Evolutionary conservation across 148 eudicot species (phyloP).

Genomic region (Oxyria digyna): DNA sequence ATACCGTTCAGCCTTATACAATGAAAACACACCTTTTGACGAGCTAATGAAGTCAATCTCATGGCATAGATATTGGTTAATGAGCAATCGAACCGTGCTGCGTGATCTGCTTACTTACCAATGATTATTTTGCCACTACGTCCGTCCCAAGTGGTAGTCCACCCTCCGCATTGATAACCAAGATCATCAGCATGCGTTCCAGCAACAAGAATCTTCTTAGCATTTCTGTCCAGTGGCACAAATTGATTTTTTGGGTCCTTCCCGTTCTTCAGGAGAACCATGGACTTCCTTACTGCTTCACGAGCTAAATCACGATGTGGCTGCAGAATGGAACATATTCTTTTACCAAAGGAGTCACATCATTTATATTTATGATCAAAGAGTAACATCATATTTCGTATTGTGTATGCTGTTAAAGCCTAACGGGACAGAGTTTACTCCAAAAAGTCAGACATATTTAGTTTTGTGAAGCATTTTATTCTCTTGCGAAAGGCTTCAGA

Average conservation of each 20-base stretch:
- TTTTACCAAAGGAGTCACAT: background rate
- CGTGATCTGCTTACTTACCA: constrained; percentile 40
- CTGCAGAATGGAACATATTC: constrained; percentile 21
- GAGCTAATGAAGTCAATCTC: no score
- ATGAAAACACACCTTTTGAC: no score
- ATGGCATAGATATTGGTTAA: no score
- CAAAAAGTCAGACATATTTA: no score
- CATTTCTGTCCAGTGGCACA: constrained; percentile 61
- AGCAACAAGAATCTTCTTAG: constrained; percentile 67
- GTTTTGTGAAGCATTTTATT: background rate
- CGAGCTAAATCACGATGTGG: constrained; percentile 82
- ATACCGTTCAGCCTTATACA: no score
- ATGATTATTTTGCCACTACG: constrained; percentile 76
- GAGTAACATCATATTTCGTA: background rate
- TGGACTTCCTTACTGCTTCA: constrained; percentile 89
- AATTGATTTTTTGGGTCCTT: constrained; percentile 52
- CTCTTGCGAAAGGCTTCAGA: background rate
- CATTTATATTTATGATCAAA: background rate
- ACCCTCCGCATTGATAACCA: constrained; percentile 97
- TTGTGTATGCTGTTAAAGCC: background rate
- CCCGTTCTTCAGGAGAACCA: constrained; percentile 85
- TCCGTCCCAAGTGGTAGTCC: constrained; percentile 80
- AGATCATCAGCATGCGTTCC: constrained; percentile 96
- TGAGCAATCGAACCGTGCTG: no score
- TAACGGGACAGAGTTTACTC: background rate